Evolutionary conservation across 2,329 filamentous ascomycete genomes (phyloP).

Genomic region (Aspergillus sp.): DNA sequence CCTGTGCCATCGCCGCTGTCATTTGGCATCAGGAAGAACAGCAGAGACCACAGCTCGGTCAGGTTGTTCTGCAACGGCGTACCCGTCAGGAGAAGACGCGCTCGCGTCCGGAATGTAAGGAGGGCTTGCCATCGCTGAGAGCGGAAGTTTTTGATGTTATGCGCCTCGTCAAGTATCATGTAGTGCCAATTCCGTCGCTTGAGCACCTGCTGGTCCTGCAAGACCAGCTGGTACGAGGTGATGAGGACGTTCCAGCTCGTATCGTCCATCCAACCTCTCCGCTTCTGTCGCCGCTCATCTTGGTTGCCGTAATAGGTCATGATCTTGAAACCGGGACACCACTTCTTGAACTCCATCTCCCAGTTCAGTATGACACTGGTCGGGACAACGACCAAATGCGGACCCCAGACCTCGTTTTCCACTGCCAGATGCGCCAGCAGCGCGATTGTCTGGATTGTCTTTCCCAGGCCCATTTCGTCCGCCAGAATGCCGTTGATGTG

Average conservation of each 20-base stretch:
- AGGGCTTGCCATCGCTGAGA: constrained; percentile 95
- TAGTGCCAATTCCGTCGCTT: constrained; percentile 93
- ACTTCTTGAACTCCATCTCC: constrained; percentile 99
- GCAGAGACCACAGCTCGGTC: constrained; percentile 90
- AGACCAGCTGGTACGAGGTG: constrained; percentile 92
- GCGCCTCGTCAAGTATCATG: constrained; percentile 94
- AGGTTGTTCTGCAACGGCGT: constrained; percentile 96
- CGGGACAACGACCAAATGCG: constrained; percentile 90
- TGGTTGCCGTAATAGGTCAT: constrained; percentile 92
- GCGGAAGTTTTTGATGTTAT: constrained; percentile 99
- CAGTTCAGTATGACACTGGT: constrained; percentile 99
- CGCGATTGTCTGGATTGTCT: constrained; percentile 96
- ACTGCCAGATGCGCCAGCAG: constrained; percentile 88
- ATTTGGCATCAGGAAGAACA: constrained; percentile 94
- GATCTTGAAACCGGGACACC: constrained; percentile 93
- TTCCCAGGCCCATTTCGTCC: constrained; percentile 97
- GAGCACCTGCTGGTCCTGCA: constrained; percentile 90
- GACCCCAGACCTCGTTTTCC: constrained; percentile 86
- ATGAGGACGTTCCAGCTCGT: constrained; percentile 96
- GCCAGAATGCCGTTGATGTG: constrained; percentile 93
- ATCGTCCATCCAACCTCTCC: constrained; percentile 87
- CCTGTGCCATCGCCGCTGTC: constrained; percentile 61
- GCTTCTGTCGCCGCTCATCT: constrained; percentile 85
- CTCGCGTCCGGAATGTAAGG: constrained; percentile 84
- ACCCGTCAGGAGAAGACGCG: constrained; percentile 80